These are phyloP conservation scores for Triglochin maritima DNA, from an alignment of 106 monocot genomes.

Conservation along the genomic window DNA sequence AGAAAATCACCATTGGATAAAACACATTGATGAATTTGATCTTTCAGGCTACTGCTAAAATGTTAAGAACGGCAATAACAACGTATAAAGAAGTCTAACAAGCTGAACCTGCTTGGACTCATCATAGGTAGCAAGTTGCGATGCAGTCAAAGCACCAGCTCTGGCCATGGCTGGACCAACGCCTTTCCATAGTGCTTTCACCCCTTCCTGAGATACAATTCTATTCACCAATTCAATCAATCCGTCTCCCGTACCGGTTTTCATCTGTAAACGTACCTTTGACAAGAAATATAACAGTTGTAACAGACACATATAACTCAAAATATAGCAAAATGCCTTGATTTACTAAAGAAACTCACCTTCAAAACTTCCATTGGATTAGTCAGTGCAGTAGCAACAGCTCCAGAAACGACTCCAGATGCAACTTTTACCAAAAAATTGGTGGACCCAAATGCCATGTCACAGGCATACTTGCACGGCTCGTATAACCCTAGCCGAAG, in stretches of 20 bases:
- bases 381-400: conserved; percentile 70
- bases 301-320: background rate
- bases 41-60: no score
- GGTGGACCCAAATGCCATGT: conserved; percentile 61
- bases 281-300: background rate
- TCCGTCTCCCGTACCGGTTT: conserved; percentile 35
- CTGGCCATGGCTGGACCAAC: conserved; percentile 90
- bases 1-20: no score
- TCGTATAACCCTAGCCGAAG: conserved; percentile 84
- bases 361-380: conserved; percentile 89
- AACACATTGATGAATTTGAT: no score
- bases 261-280: conserved; percentile 87
- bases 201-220: conserved; percentile 50
- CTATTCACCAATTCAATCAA: conserved; percentile 34
- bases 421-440: conserved; percentile 73
- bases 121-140: conserved; percentile 90
- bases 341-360: conserved; percentile 20
- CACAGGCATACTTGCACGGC: conserved; percentile 68
- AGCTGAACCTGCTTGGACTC: conserved; percentile 79
- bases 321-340: background rate
- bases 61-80: background rate
- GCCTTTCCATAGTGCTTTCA: conserved; percentile 86
- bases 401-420: conserved; percentile 86
- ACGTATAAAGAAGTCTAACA: conserved; percentile 3
- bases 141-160: conserved; percentile 79